Evolutionary conservation across 176 grass and related monocot genomes (phyloP), one percentile per base, ranked within the genome.

Genomic region (Bothriochloa decipiens): DNA sequence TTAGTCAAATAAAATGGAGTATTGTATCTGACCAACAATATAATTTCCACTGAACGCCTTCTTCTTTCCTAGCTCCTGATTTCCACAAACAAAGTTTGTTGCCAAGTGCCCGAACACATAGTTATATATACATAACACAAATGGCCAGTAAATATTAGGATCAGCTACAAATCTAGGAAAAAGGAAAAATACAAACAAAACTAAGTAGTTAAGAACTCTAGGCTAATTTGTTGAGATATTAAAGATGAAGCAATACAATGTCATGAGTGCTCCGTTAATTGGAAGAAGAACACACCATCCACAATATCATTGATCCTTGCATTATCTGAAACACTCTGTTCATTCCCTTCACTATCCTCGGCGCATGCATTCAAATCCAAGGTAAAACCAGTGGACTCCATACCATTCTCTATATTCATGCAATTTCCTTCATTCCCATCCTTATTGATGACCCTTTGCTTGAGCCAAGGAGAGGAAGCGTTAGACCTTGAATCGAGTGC

Each of bases 321-420:
- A 72, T 82, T 74, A 76, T 92, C 74, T 72, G 68, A 82, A 76
- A 6, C 10, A 22, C 12, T 20, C 15, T 58, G 33, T 67, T 71
- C 82, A 36, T 72, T 50, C 8, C 8, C 60, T 72, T 77, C 71
- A 17, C 18, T 68, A 70, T 90, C 85, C 20, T 86, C 80, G 7
- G 52, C 80, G 33, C 82, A 87, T 39, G 84, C 86, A 71, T 98
- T 95, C 89, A 98, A 84, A 94, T 98, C 96, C 65, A 94, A 87
- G 55, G 82, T 79, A 10, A 91, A 86, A 84, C 67, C 40, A 50
- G 88, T 67, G 14, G 85, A 49, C 29, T 37, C 75, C 8, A 7
- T 58, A 18, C 29, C 79, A 69, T 85, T 91, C 37, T 90, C 73
- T 6, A 18, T 27, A 58, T 41, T 27, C 27, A 68, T 60, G 7